phyloP scores from a whole-genome alignment of 257 asterid species.

The Dorcoceras hygrometricum region DNA sequence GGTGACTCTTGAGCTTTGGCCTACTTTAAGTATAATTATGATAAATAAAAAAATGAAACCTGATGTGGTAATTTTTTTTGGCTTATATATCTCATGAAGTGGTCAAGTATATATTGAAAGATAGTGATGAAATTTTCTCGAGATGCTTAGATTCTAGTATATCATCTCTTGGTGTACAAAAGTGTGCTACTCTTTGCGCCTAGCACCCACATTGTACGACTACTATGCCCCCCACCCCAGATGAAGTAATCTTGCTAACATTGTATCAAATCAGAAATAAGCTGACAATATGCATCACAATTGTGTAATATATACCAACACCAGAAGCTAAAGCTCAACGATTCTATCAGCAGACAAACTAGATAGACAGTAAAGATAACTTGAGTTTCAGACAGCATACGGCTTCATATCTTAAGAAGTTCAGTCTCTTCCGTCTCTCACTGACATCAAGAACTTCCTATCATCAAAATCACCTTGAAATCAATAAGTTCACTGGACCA shows the following conservation, averaged over 20 bases:
- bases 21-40: background rate
- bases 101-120: background rate
- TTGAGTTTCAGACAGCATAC: slow-evolving; percentile 43
- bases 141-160: background rate
- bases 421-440: slow-evolving; percentile 67
- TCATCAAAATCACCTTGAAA: slow-evolving; percentile 28
- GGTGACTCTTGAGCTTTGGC: background rate
- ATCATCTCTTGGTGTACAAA: background rate
- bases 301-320: too few relatives aligned
- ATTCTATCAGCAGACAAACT: background rate
- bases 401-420: slow-evolving; percentile 79
- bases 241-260: background rate
- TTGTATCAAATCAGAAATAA: too few relatives aligned
- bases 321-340: background rate
- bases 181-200: background rate
- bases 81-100: background rate
- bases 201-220: background rate
- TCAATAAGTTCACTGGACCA: slow-evolving; percentile 10
- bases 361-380: background rate
- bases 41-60: too few relatives aligned
- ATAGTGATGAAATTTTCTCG: background rate
- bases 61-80: background rate
- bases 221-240: background rate
- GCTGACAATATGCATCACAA: background rate
- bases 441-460: slow-evolving; percentile 67